These are phyloP conservation scores for Aspergillus neoniger DNA, from an alignment of 2,329 filamentous ascomycete species.

Conservation along the genomic window DNA sequence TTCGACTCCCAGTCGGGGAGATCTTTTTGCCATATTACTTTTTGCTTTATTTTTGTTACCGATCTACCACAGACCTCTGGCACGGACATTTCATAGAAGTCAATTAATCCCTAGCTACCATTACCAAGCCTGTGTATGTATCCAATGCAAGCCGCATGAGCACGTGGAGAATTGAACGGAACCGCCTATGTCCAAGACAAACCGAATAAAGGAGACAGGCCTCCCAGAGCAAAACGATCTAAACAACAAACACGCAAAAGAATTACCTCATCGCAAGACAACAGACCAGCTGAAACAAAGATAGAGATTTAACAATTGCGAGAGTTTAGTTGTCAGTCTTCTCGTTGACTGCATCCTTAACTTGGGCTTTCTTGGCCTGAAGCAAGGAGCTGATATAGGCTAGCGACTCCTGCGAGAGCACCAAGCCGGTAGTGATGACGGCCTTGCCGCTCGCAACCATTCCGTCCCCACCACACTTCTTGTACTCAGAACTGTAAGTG, in stretches of 20 bases:
- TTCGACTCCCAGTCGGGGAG: slow-evolving; percentile 12
- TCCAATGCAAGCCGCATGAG: not conserved
- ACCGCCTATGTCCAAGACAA: not conserved
- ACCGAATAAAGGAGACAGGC: slow-evolving; percentile 5
- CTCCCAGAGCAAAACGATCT: slow-evolving; percentile 6
- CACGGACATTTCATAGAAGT: not conserved
- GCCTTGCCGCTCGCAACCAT: slow-evolving; percentile 71
- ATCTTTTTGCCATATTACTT: not conserved
- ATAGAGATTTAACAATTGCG: not conserved
- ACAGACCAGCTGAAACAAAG: not conserved
- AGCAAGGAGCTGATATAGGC: slow-evolving; percentile 62
- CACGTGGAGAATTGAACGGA: not conserved
- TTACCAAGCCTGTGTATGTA: not conserved
- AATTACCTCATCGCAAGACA: not conserved
- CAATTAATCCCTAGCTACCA: not conserved
- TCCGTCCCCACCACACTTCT: slow-evolving; percentile 56
- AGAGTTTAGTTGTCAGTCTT: slow-evolving; percentile 35
- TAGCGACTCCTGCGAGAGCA: slow-evolving; percentile 67
- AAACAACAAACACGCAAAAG: not conserved
- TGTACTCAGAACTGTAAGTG: slow-evolving; percentile 49
- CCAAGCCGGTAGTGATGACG: slow-evolving; percentile 65
- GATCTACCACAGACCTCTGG: not conserved
- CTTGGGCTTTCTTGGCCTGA: slow-evolving; percentile 63
- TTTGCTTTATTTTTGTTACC: not conserved
- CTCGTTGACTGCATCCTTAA: slow-evolving; percentile 58